A percentile compares a stretch with the other conserved stretches of the same genome.
phyloP scores from a whole-genome alignment of 108 stramenopile genomes.

The Discostella stelligeroides region DNA sequence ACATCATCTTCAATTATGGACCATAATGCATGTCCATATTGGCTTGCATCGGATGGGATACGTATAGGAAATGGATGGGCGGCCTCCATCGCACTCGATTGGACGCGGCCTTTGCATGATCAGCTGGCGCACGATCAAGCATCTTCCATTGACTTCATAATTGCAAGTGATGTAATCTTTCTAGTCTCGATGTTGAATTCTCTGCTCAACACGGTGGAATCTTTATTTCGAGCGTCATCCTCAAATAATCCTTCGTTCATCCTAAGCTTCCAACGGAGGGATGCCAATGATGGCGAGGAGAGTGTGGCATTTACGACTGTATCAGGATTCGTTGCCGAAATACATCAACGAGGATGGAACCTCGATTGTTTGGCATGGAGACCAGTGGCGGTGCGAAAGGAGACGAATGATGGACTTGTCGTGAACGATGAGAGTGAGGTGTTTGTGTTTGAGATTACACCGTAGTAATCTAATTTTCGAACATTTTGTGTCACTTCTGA shows the following conservation, averaged over 20 bases:
- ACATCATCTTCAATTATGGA: not conserved
- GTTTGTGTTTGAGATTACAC: slow-evolving; percentile 45
- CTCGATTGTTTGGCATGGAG: slow-evolving; percentile 71
- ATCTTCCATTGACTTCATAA: slow-evolving; percentile 51
- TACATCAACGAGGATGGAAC: slow-evolving; percentile 55
- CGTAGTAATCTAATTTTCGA: not conserved
- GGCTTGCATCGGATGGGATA: slow-evolving; percentile 30
- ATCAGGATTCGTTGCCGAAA: slow-evolving; percentile 43
- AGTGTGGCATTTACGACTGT: slow-evolving; percentile 59
- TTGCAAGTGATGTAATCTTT: slow-evolving; percentile 75
- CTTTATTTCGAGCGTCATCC: slow-evolving; percentile 48
- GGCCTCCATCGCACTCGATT: slow-evolving; percentile 53
- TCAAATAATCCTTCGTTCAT: slow-evolving; percentile 45
- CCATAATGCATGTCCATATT: slow-evolving; percentile 14
- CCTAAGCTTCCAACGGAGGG: slow-evolving; percentile 73
- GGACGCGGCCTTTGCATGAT: slow-evolving; percentile 55
- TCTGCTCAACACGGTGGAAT: slow-evolving; percentile 55
- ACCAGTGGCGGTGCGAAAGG: slow-evolving; percentile 32
- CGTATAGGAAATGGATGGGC: slow-evolving; percentile 69
- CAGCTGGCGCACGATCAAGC: slow-evolving; percentile 42
- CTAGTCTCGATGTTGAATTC: slow-evolving; percentile 64
- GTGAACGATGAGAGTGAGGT: slow-evolving; percentile 42
- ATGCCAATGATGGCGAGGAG: slow-evolving; percentile 44
- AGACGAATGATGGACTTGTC: slow-evolving; percentile 8
- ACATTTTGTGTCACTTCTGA: no score